Base-by-base conservation (phyloP, 805 yeast species). In the Teunomyces lycoperdinae region DNA sequence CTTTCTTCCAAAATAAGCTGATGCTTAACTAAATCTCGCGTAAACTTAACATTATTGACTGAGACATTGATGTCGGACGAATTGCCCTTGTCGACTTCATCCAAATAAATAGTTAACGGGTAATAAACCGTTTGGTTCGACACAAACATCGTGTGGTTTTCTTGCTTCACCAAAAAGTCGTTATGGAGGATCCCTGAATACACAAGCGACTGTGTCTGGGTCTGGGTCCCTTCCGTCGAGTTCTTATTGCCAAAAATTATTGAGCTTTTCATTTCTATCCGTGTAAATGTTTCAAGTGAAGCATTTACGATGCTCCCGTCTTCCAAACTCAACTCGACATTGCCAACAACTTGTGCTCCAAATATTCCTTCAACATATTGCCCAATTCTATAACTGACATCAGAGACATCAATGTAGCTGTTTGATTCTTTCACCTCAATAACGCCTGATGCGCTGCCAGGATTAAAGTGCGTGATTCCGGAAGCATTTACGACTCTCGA, bases 281-380 rank as follows among this genome's bases (percentile, higher is more conserved):
- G 17, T 10, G 43, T 41, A 14, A 28, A 30, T 9, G 20, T 14
- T 2, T 27, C 34, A 9, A 29, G 34, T n/a, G 66, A 55, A 29
- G 66, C 60, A 31, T 63, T 59, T 26, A 70, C 43, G 10, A 50
- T 46, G 2, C 71, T 52, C 7, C 80, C 80, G 53, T 74, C 65
- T 26, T 52, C 53, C 38, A 77, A 67, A 7, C 64, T 60, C 50
- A 68, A 73, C 17, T 58, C 58, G 44, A 79, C 54, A 9, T 58
- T 53, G n/a, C 79, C 63, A 10, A 58, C 51, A 27, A 76, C 48
- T 20, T 53, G 55, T 24, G 72, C 70, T 3, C 56, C 44, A 48
- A 70, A 71, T 3, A 54, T 52, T n/a, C 73, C 74, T 20, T 49
- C 48, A 13, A 76, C 64, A 20, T 73, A 58, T 58, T 78, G 81